Base-by-base conservation (phyloP, 208 protist genomes). In the Leishmania gerbilli region DNA sequence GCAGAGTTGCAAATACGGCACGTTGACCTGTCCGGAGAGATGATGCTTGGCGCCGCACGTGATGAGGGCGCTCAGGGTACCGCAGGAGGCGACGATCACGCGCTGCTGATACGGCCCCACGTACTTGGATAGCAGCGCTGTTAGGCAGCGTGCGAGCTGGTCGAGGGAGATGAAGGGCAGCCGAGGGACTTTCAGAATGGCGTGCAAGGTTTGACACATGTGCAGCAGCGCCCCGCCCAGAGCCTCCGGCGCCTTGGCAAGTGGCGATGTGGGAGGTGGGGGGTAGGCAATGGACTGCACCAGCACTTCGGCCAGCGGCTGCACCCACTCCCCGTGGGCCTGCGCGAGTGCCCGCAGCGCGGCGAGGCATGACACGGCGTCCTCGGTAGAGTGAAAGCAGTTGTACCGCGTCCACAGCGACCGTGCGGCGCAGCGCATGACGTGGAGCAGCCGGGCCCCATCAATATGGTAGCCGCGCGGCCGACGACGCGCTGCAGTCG, bases 91-190 rank as follows among this genome's bases (percentile, higher is more conserved):
- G 17, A 92, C 76, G 31, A 98, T 92, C 71, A 98, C 89, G 47
- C 93, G 88, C 56, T 95, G 89, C 76, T 98, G 95, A 51, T 88
- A 90, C 34, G 91, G 88, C 31, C 95, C 95, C n/a, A 94, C 90
- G 80, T 98, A 98, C 71, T 88, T 83, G 53, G 89, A 91, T 9
- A 98, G 84, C n/a, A 98, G 64, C 60, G 77, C 76, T 15, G 88
- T 96, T 53, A 96, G 79, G 21, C 86, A 79, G 17, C 80, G 83
- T 27, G 89, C 74, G 27, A 96, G 77, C 49, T 82, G 79, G 47
- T 96, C 90, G 31, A 96, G 84, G 40, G 92, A 91, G 60, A 96
- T 51, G 31, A 85, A 74, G 7, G 94, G 92, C 47, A 88, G 78
- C 34, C 80, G 85, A 5, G 91, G 84, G 9, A 87, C 82, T 21